These are phyloP conservation scores for Tulasnella sp. DNA, from an alignment of 768 basidiomycete genomes.

Conservation along the genomic window DNA sequence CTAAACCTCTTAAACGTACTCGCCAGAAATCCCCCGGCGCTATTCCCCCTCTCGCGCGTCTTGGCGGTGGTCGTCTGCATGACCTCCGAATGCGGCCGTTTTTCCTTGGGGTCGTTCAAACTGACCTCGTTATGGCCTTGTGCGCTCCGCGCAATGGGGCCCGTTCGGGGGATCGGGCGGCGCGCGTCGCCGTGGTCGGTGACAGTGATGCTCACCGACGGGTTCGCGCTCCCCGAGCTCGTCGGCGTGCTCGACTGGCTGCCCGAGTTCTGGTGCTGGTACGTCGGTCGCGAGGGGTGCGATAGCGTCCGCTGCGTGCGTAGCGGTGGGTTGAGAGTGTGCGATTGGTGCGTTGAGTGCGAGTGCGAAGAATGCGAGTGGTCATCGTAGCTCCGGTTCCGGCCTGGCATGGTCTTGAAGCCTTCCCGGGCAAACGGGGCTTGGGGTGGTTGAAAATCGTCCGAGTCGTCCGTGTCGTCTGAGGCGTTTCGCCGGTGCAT, in stretches of 20 bases:
- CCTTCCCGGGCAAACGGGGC: constrained; percentile 12
- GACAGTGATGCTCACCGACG: constrained; percentile 12
- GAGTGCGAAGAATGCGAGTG: neutral
- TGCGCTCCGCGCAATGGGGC: too few relatives aligned
- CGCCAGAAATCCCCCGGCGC: constrained; percentile 2
- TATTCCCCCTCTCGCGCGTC: neutral
- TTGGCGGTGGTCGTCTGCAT: neutral
- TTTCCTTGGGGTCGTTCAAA: constrained; percentile 7
- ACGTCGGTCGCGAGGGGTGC: too few relatives aligned
- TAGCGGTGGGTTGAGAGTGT: neutral
- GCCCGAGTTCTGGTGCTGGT: too few relatives aligned
- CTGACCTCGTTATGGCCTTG: too few relatives aligned
- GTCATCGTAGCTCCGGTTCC: neutral
- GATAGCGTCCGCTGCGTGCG: neutral
- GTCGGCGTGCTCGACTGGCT: neutral
- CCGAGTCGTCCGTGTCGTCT: neutral
- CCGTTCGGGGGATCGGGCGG: too few relatives aligned
- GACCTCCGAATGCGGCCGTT: constrained; percentile 4
- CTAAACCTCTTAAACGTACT: constrained; percentile 10
- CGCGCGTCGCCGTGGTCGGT: neutral
- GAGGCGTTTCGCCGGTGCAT: neutral
- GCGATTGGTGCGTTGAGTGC: neutral
- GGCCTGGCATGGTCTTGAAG: neutral
- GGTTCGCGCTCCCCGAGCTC: too few relatives aligned
- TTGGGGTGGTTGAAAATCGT: constrained; percentile 10